Percentiles rank a stretch among this genome's conserved stretches.
These are phyloP conservation scores for Cercospora janseana DNA, from an alignment of 2,329 filamentous ascomycete species.

Conservation along the genomic window DNA sequence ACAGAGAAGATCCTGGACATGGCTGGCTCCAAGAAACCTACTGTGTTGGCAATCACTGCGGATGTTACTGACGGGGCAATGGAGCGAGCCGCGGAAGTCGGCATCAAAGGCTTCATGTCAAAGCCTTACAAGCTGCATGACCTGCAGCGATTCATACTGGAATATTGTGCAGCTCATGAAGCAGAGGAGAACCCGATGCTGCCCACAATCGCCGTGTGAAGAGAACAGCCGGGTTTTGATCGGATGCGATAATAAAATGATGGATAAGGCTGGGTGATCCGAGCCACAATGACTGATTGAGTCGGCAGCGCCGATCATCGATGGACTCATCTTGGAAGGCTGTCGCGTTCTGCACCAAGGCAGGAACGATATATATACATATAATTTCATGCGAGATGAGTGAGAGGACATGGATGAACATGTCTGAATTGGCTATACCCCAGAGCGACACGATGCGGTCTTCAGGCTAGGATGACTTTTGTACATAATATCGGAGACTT, in stretches of 20 bases:
- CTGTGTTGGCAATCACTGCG: conserved; percentile 63
- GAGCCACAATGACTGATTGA: too few relatives aligned
- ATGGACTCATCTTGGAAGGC: too few relatives aligned
- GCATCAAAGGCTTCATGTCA: conserved; percentile 67
- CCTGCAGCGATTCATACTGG: conserved; percentile 58
- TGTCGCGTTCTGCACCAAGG: too few relatives aligned
- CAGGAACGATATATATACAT: too few relatives aligned
- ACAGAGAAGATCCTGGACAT: conserved; percentile 61
- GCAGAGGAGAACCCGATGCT: not conserved
- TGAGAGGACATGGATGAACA: too few relatives aligned
- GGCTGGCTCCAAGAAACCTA: conserved; percentile 36
- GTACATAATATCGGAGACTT: too few relatives aligned
- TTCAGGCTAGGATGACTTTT: too few relatives aligned
- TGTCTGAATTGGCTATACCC: too few relatives aligned
- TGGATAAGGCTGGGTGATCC: not conserved
- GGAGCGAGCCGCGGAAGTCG: conserved; percentile 58
- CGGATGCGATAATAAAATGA: not conserved
- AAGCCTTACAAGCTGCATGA: conserved; percentile 66
- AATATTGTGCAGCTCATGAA: conserved; percentile 41
- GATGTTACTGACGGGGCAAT: conserved; percentile 65
- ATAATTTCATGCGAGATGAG: too few relatives aligned
- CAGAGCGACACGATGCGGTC: too few relatives aligned
- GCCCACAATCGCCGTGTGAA: not conserved
- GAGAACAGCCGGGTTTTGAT: not conserved
- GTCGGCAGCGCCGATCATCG: too few relatives aligned